Conservation (phyloP, 2,329 filamentous ascomycete species). For the Stachybotrys echinatus region DNA sequence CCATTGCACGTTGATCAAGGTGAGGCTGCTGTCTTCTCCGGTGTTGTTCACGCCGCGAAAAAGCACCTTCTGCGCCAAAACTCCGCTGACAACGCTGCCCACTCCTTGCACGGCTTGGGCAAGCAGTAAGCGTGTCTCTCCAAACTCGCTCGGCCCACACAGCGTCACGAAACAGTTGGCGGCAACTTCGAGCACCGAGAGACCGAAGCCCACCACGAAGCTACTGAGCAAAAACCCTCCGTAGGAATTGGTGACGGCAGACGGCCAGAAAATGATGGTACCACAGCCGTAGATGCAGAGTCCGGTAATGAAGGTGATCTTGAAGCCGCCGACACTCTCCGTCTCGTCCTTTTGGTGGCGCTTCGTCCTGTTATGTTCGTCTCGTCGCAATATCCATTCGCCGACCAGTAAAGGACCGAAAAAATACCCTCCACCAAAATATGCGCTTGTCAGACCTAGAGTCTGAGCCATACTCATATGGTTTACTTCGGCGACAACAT, state of each 20-base stretch:
- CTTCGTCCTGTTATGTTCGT: constrained; percentile 50
- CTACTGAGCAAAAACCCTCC: constrained; percentile 70
- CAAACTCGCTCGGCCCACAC: constrained; percentile 68
- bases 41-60: constrained; percentile 53
- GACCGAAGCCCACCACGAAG: constrained; percentile 71
- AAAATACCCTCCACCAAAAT: constrained; percentile 67
- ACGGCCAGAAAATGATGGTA: constrained; percentile 84
- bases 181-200: constrained; percentile 73
- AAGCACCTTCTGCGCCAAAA: constrained; percentile 70
- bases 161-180: constrained; percentile 71
- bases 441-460: constrained; percentile 63
- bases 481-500: constrained; percentile 58
- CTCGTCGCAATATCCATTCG: constrained; percentile 63
- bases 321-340: constrained; percentile 60
- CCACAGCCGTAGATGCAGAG: constrained; percentile 69
- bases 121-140: constrained; percentile 69
- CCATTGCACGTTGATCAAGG: constrained; percentile 74
- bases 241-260: constrained; percentile 68
- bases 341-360: constrained; percentile 29
- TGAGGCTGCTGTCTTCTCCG: constrained; percentile 25
- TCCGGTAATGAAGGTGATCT: constrained; percentile 73
- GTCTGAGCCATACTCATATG: constrained; percentile 57
- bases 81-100: constrained; percentile 64
- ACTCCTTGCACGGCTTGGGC: constrained; percentile 75
- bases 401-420: constrained; percentile 66